Conservation (phyloP, 2,329 filamentous ascomycete genomes). For the Xylariaceae sp. region DNA sequence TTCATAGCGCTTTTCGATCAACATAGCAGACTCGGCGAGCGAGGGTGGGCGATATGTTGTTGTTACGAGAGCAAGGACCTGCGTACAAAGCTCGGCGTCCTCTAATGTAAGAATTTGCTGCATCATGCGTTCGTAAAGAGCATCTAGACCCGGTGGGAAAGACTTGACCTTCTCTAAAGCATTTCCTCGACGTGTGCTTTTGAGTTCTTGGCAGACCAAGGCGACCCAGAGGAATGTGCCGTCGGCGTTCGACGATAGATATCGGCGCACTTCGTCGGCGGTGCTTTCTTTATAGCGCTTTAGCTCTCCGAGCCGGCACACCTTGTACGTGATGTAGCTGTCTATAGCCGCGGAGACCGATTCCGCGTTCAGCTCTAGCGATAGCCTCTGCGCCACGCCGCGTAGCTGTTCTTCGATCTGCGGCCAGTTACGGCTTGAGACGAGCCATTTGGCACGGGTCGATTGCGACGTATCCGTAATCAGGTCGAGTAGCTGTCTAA, state of each 20-base stretch:
- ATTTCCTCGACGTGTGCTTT: conserved; percentile 10
- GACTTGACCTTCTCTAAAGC: not conserved
- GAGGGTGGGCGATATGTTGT: conserved; percentile 36
- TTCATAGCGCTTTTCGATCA: conserved; percentile 31
- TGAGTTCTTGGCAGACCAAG: conserved; percentile 35
- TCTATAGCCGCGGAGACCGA: conserved; percentile 34
- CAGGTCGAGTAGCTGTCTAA: conserved; percentile 34
- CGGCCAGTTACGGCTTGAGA: conserved; percentile 39
- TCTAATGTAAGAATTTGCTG: conserved; percentile 27
- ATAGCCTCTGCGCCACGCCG: conserved; percentile 21
- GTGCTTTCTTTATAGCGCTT: not conserved
- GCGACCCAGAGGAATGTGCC: conserved; percentile 45
- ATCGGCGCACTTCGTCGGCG: not conserved
- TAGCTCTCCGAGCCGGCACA: conserved; percentile 11
- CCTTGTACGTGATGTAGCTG: conserved; percentile 35
- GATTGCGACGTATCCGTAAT: conserved; percentile 26
- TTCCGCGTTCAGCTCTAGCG: conserved; percentile 36
- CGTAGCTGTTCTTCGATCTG: conserved; percentile 29
- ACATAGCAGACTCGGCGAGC: no score
- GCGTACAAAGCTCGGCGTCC: conserved; percentile 29
- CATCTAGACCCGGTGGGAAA: conserved; percentile 34
- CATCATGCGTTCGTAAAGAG: conserved; percentile 39
- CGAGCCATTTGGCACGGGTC: conserved; percentile 36
- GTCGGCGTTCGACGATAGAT: conserved; percentile 26
- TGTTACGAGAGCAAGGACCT: conserved; percentile 32